A percentile compares a stretch with the other conserved stretches of the same genome.
Conservation (phyloP, 2,329 filamentous ascomycete genomes). For the Stromatinia cepivora region DNA sequence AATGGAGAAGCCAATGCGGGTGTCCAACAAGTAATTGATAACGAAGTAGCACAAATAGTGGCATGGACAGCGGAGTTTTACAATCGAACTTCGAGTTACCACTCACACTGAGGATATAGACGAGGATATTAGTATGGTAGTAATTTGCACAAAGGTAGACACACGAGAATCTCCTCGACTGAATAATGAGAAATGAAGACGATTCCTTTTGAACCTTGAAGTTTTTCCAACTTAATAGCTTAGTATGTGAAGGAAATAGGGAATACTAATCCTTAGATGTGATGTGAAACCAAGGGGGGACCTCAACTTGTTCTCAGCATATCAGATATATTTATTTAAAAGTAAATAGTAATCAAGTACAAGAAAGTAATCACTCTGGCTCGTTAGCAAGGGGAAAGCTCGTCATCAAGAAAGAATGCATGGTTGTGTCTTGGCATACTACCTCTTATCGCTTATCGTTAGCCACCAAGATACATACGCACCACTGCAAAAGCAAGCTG, state of each 20-base stretch:
- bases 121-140: conserved; percentile 11
- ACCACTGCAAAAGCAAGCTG: conserved; percentile 18
- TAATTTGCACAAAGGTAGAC: neutral
- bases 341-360: neutral
- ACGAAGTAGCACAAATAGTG: conserved; percentile 51
- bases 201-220: neutral
- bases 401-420: too few species aligned
- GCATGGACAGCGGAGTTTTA: conserved; percentile 54
- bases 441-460: conserved; percentile 16
- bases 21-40: conserved; percentile 51
- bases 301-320: neutral
- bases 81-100: neutral
- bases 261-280: neutral
- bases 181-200: conserved; percentile 10
- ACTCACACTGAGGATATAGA: conserved; percentile 2
- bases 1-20: conserved; percentile 51
- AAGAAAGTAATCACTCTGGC: too few species aligned
- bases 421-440: neutral
- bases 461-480: neutral
- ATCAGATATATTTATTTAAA: neutral
- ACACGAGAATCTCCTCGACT: neutral
- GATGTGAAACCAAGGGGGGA: neutral
- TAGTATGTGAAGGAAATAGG: neutral
- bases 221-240: neutral
- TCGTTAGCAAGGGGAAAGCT: too few species aligned